A percentile compares a stretch with the other conserved stretches of the same genome.
Conservation (phyloP, 768 basidiomycete genomes). For the Boletus sensibilis region DNA sequence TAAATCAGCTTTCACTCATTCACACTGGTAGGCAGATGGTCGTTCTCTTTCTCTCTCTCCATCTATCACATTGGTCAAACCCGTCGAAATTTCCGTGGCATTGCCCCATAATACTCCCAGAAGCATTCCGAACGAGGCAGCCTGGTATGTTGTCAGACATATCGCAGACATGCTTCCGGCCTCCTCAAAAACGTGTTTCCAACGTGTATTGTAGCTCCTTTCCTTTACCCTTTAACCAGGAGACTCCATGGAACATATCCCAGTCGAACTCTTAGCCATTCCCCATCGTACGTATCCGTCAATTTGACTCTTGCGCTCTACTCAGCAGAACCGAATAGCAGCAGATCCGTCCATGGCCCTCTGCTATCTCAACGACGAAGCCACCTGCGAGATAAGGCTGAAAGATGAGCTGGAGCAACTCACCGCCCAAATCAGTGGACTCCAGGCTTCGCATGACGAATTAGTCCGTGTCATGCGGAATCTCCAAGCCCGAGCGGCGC, state of each 20-base stretch:
- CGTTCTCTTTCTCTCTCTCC: background rate
- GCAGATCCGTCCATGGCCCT: conserved; percentile 22
- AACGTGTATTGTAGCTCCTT: conserved; percentile 23
- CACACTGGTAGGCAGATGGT: conserved; percentile 3
- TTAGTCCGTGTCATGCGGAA: conserved; percentile 24
- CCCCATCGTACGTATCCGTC: conserved; percentile 22
- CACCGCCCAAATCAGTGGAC: conserved; percentile 23
- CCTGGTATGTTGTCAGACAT: conserved; percentile 20
- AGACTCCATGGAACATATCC: conserved; percentile 20
- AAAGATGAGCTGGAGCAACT: conserved; percentile 30
- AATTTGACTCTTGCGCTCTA: background rate
- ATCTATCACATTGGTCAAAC: conserved; percentile 7
- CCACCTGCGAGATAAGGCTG: conserved; percentile 2
- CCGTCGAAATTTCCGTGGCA: conserved; percentile 24
- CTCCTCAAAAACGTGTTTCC: conserved; percentile 30
- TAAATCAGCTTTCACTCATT: conserved; percentile 7
- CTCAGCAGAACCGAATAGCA: conserved; percentile 8
- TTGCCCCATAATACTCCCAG: conserved; percentile 9
- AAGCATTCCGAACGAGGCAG: conserved; percentile 21
- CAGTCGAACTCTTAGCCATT: conserved; percentile 19
- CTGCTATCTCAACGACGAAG: conserved; percentile 23
- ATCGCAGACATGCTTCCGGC: conserved; percentile 12
- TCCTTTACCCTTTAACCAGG: conserved; percentile 28
- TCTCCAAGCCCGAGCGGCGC: conserved; percentile 31
- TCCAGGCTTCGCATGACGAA: conserved; percentile 32